phyloP scores from a whole-genome alignment of 2,329 filamentous ascomycete species.

The Hypoxylon sp. region DNA sequence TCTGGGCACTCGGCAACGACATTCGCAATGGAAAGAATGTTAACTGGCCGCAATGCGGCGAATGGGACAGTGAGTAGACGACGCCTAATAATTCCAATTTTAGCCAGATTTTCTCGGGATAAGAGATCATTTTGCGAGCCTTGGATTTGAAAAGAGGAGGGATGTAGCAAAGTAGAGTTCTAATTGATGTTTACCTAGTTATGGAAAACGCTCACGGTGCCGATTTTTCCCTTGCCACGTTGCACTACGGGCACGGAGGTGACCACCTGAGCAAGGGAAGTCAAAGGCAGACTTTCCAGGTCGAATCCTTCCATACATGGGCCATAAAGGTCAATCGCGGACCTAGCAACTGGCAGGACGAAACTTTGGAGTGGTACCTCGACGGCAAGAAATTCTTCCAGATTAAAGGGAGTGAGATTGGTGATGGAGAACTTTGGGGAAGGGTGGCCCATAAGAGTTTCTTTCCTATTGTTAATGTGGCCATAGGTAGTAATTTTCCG shows the following conservation, averaged over 20 bases:
- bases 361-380: constrained; percentile 40
- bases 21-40: constrained; percentile 36
- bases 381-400: constrained; percentile 42
- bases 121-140: background rate
- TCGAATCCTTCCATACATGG: constrained; percentile 43
- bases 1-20: constrained; percentile 45
- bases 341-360: constrained; percentile 41
- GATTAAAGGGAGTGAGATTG: constrained; percentile 37
- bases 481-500: constrained; percentile 41
- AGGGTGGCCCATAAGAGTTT: constrained; percentile 42
- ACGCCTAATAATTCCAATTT: background rate
- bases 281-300: constrained; percentile 26
- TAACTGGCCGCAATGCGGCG: constrained; percentile 42
- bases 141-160: no score
- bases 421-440: constrained; percentile 37
- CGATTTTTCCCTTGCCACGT: constrained; percentile 39
- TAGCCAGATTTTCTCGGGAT: background rate
- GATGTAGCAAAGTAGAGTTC: background rate
- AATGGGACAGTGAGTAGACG: constrained; percentile 41
- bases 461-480: constrained; percentile 41
- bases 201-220: constrained; percentile 44
- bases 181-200: constrained; percentile 15
- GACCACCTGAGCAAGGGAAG: constrained; percentile 27
- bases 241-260: constrained; percentile 35
- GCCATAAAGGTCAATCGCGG: constrained; percentile 41